Base-by-base conservation (phyloP, 805 yeast species). In the Metschnikowia proteae region DNA sequence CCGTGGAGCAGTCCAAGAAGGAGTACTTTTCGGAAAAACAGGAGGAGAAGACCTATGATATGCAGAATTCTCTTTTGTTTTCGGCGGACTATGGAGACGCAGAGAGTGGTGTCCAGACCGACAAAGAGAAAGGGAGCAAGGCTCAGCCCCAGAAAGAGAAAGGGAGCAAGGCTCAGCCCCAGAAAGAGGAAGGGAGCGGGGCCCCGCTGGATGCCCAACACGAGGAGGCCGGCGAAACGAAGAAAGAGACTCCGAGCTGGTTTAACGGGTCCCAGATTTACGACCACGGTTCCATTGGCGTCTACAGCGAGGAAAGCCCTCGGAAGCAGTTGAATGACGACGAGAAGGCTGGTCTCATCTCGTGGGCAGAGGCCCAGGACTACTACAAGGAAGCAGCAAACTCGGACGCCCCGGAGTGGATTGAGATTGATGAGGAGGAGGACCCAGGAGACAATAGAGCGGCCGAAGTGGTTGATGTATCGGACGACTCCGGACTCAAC, bases 281-380 rank as follows among this genome's bases (percentile, higher is more conserved):
- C 2, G 29, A 23, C 5, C 45, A 52, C 28, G 33, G 47, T 6
- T 26, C 48, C 5, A 46, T 50, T 5, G 56, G 54, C 6, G 46
- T 50, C 17, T 32, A 46, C 4, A 27, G 34, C 6, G 57, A 48
- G 5, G 39, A 35, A 22, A 32, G 36, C 6, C 26, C 31, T 23
- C 43, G 26, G 3, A 40, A 43, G 8, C 45, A 47, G 41, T 28
- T 47, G 38, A 64, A 70, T 3, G 74, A 68, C 28, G 76, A 74
- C 42, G 80, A 76, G 48, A 65, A 66, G 38, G 76, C 73, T 1
- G 84, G 83, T 0, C 59, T 82, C 43, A 68, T 80, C 4, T 66
- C 82, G 0, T 80, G 80, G 77, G 62, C 63, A 37, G 82, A 78
- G 48, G 77, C 79, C 1, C 68, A 68, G 45, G 71, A 62, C n/a